Conservation (phyloP, 2,329 filamentous ascomycete genomes). For the Fusarium nurragi region DNA sequence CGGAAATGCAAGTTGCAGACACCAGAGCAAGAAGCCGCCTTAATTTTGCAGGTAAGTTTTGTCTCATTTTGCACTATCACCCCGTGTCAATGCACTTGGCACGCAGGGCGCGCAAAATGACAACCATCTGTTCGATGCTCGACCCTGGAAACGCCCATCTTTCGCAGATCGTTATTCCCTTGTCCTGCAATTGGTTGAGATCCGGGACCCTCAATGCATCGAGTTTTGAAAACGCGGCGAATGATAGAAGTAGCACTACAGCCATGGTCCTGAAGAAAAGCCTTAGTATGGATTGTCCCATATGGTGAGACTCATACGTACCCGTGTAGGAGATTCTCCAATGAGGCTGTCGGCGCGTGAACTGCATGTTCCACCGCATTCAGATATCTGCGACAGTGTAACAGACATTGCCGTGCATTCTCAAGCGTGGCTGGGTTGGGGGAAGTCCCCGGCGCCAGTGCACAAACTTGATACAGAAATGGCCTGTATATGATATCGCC, state of each 20-base stretch:
- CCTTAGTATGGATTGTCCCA: background rate
- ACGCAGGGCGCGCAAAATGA: slow-evolving; percentile 30
- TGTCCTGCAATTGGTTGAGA: slow-evolving; percentile 31
- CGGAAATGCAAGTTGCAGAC: background rate
- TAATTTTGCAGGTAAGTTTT: background rate
- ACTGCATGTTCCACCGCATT: slow-evolving; percentile 30
- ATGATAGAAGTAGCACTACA: slow-evolving; percentile 25
- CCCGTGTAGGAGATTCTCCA: slow-evolving; percentile 35
- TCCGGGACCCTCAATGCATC: slow-evolving; percentile 25
- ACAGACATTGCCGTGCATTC: slow-evolving; percentile 31
- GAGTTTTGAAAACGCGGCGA: slow-evolving; percentile 30
- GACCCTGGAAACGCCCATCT: slow-evolving; percentile 35
- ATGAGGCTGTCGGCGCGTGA: slow-evolving; percentile 8
- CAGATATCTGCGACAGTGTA: slow-evolving; percentile 28
- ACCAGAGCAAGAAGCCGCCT: background rate
- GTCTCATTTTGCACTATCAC: background rate
- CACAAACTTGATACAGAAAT: slow-evolving; percentile 32
- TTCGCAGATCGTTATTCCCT: slow-evolving; percentile 33
- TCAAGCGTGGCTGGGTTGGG: slow-evolving; percentile 14
- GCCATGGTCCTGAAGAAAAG: slow-evolving; percentile 21
- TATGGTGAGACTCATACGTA: background rate
- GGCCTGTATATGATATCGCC: slow-evolving; percentile 35
- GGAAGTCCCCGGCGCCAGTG: background rate
- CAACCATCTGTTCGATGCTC: slow-evolving; percentile 38
- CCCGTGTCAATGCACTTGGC: slow-evolving; percentile 36